These are phyloP conservation scores for Fraxinus paxiana DNA, from an alignment of 305 asterid species.

Conservation along the genomic window DNA sequence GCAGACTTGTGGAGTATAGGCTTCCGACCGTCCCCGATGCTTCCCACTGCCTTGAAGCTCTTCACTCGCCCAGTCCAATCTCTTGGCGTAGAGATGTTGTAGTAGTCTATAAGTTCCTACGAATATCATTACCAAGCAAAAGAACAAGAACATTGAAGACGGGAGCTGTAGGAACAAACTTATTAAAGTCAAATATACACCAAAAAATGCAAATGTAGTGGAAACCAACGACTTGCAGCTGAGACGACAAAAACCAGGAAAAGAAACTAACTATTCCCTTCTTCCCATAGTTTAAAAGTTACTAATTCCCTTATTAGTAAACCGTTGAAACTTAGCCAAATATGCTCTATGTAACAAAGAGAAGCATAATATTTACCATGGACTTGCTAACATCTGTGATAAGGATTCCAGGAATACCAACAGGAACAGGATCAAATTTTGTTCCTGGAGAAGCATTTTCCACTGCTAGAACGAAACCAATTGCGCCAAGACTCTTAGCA, in stretches of 20 bases:
- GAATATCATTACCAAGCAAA: conserved; percentile 20
- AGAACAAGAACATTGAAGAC: conserved; percentile 9
- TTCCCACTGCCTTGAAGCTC: conserved; percentile 83
- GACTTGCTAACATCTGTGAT: conserved; percentile 67
- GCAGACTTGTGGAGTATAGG: conserved; percentile 92
- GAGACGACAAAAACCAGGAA: background rate
- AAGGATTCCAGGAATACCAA: conserved; percentile 79
- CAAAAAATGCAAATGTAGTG: background rate
- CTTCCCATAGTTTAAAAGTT: background rate
- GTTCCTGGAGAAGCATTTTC: conserved; percentile 93
- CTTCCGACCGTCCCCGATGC: conserved; percentile 82
- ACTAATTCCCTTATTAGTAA: background rate
- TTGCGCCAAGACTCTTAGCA: conserved; percentile 86
- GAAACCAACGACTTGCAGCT: background rate
- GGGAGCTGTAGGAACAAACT: background rate
- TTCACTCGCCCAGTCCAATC: conserved; percentile 94
- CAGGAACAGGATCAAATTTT: conserved; percentile 87
- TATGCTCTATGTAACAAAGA: background rate
- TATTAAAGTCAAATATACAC: background rate
- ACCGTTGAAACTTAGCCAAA: background rate
- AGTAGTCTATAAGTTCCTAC: conserved; percentile 90
- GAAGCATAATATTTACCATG: conserved; percentile 40
- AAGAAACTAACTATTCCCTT: background rate
- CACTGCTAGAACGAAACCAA: conserved; percentile 93
- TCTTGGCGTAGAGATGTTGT: conserved; percentile 76